A percentile compares a stretch with the other conserved stretches of the same genome.
phyloP scores from a whole-genome alignment of 2,329 filamentous ascomycete species.

The Pestalotiopsis sp. region DNA sequence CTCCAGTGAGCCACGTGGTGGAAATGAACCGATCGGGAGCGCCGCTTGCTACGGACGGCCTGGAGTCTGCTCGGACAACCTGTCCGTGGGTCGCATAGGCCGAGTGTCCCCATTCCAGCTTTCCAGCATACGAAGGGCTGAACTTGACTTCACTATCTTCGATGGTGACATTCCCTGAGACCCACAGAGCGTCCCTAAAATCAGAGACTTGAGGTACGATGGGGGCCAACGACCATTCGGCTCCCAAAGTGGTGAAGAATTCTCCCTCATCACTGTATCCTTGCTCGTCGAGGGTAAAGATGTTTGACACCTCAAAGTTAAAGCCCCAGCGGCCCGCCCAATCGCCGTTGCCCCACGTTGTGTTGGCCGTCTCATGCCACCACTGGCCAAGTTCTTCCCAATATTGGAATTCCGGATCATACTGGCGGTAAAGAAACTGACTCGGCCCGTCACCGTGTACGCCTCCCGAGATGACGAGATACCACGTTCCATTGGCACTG shows the following conservation, averaged over 20 bases:
- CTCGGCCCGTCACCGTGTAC: conserved; percentile 39
- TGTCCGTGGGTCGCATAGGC: conserved; percentile 48
- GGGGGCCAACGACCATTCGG: conserved; percentile 44
- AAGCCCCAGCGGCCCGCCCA: conserved; percentile 42
- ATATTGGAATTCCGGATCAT: conserved; percentile 37
- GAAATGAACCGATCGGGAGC: conserved; percentile 43
- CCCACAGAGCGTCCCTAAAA: conserved; percentile 44
- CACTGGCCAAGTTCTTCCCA: conserved; percentile 34
- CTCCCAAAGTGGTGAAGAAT: conserved; percentile 41
- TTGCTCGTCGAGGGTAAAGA: conserved; percentile 40
- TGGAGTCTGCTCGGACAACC: conserved; percentile 37
- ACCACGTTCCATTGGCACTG: conserved; percentile 37
- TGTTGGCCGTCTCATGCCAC: conserved; percentile 42
- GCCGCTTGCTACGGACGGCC: conserved; percentile 38
- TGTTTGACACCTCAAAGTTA: conserved; percentile 48
- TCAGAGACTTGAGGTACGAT: conserved; percentile 40
- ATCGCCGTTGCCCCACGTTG: conserved; percentile 35
- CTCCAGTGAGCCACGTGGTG: conserved; percentile 45
- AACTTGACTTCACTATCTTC: conserved; percentile 34
- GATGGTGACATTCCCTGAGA: conserved; percentile 35
- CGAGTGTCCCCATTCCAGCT: conserved; percentile 41
- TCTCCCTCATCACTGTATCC: conserved; percentile 42
- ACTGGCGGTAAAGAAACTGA: conserved; percentile 42
- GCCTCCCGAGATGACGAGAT: conserved; percentile 40
- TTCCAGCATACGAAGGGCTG: conserved; percentile 41